Conservation (phyloP, 2,329 filamentous ascomycete species). For the Ophiocordyceps polyrhachis-furcata region DNA sequence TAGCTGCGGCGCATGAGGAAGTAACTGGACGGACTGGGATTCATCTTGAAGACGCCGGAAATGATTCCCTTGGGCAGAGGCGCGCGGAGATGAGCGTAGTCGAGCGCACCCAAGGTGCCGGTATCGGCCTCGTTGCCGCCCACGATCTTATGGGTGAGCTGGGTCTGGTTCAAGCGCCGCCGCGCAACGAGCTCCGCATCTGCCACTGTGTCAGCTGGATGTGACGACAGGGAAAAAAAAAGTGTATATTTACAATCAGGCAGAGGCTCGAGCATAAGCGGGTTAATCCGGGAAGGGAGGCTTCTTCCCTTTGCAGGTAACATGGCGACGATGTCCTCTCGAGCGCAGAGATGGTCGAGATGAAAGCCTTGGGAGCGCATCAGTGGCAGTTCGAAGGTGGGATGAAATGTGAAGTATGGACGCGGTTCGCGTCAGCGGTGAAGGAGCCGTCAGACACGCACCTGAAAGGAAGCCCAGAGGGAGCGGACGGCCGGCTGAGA, state of each 20-base stretch:
- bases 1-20: conserved; percentile 87
- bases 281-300: conserved; percentile 45
- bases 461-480: not conserved
- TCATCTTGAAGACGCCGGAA: conserved; percentile 70
- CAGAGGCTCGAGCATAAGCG: conserved; percentile 43
- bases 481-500: not conserved
- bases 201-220: conserved; percentile 17
- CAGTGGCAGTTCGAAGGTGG: not conserved
- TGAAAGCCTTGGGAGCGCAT: not conserved
- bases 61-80: conserved; percentile 80
- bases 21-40: conserved; percentile 70
- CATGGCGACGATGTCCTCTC: conserved; percentile 15
- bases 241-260: conserved; percentile 34
- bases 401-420: not conserved
- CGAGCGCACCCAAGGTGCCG: conserved; percentile 64
- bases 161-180: conserved; percentile 81
- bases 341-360: conserved; percentile 1
- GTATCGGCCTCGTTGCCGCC: conserved; percentile 57
- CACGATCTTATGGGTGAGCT: conserved; percentile 66
- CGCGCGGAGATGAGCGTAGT: conserved; percentile 88
- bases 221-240: conserved; percentile 3
- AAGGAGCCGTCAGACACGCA: not conserved
- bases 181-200: conserved; percentile 61
- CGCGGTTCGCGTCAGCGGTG: not conserved
- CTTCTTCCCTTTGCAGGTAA: conserved; percentile 17